phyloP scores from a whole-genome alignment of 1,139 yeast genomes.

The Nakaseomyces sp. region DNA sequence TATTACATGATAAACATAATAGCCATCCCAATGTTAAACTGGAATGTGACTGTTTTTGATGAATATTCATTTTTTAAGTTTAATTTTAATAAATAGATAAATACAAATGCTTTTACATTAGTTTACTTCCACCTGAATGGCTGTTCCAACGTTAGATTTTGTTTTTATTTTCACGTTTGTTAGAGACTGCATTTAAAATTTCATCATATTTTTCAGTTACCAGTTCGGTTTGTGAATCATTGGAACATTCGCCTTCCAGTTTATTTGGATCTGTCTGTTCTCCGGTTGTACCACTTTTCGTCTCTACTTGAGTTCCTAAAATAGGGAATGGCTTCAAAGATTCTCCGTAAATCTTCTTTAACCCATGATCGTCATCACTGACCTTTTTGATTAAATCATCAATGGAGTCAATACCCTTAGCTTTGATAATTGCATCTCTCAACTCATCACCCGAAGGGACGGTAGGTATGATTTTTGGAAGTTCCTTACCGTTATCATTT shows the following conservation, averaged over 20 bases:
- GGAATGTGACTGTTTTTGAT: background rate
- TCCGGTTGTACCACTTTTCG: conserved; percentile 3
- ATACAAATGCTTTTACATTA: background rate
- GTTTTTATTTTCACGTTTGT: conserved; percentile 43
- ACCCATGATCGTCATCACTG: conserved; percentile 42
- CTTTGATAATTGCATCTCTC: conserved; percentile 66
- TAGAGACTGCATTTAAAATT: conserved; percentile 54
- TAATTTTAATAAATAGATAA: background rate
- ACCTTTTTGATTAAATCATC: conserved; percentile 62
- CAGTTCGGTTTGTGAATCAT: conserved; percentile 15
- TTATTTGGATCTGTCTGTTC: background rate
- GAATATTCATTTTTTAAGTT: background rate
- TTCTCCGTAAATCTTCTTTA: conserved; percentile 46
- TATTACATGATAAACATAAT: background rate
- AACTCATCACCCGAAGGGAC: conserved; percentile 71
- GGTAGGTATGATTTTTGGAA: conserved; percentile 21
- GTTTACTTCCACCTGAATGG: background rate
- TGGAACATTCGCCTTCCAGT: conserved; percentile 3
- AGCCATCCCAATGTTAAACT: background rate
- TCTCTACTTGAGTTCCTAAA: conserved; percentile 1
- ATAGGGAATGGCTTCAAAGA: conserved; percentile 9
- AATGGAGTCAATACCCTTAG: conserved; percentile 68
- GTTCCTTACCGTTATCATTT: background rate
- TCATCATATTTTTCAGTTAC: conserved; percentile 66
- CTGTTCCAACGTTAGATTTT: background rate